Conservation (phyloP, 495 filamentous ascomycete species). For the Corynascus novoguineensis region DNA sequence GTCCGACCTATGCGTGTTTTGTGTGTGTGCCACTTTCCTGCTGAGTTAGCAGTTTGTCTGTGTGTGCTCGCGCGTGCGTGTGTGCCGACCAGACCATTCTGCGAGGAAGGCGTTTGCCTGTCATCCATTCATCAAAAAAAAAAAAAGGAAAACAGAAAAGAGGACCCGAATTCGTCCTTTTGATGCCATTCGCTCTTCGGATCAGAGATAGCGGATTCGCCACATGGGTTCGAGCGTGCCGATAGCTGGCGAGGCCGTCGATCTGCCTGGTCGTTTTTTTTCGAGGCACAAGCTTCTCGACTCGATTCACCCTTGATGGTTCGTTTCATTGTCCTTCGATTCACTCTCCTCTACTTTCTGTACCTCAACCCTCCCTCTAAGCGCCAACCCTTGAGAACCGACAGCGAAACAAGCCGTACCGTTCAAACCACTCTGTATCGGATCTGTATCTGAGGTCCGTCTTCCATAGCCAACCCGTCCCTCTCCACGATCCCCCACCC, state of each 20-base stretch:
- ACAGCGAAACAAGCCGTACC: no score
- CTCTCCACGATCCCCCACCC: neutral
- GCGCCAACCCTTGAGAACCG: no score
- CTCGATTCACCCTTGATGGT: neutral
- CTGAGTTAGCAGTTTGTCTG: no score
- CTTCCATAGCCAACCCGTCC: neutral
- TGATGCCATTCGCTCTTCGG: no score
- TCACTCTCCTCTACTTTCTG: no score
- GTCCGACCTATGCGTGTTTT: neutral
- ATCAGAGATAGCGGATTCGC: neutral
- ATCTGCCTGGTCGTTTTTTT: slow-evolving; percentile 7
- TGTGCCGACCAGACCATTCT: neutral
- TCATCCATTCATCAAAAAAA: slow-evolving; percentile 19
- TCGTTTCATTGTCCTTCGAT: neutral
- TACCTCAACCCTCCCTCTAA: no score
- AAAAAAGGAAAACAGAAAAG: no score
- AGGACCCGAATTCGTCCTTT: no score
- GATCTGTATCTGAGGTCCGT: neutral
- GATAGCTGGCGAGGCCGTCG: slow-evolving; percentile 9
- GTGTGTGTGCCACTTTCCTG: neutral
- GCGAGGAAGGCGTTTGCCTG: slow-evolving; percentile 5
- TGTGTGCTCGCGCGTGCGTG: neutral
- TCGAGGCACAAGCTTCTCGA: slow-evolving; percentile 1
- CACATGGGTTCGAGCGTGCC: slow-evolving; percentile 11
- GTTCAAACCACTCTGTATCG: no score